phyloP scores from a whole-genome alignment of 352 stramenopile species.

The Discostella stelligera region DNA sequence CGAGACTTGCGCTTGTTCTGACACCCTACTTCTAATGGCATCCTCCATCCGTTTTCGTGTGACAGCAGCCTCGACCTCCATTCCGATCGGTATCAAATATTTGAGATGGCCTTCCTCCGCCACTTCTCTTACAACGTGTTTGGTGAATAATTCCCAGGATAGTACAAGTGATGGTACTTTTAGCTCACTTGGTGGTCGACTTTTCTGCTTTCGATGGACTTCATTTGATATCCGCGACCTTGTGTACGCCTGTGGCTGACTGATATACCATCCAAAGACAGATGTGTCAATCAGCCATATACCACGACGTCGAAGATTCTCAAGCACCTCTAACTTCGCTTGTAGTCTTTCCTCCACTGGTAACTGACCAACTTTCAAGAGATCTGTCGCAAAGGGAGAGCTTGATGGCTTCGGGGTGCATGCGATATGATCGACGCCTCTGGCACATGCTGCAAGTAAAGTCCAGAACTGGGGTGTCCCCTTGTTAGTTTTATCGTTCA shows the following conservation, averaged over 20 bases:
- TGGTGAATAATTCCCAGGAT: slow-evolving; percentile 57
- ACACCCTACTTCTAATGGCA: slow-evolving; percentile 14
- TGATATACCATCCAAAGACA: slow-evolving; percentile 62
- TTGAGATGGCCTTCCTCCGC: slow-evolving; percentile 43
- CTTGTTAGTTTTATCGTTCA: slow-evolving; percentile 45
- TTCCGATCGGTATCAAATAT: slow-evolving; percentile 48
- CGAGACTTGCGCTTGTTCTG: slow-evolving; percentile 12
- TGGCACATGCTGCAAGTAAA: slow-evolving; percentile 45
- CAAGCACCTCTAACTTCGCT: slow-evolving; percentile 48
- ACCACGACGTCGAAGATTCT: slow-evolving; percentile 40
- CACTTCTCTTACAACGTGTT: slow-evolving; percentile 49
- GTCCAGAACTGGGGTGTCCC: slow-evolving; percentile 62
- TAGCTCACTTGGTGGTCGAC: slow-evolving; percentile 41
- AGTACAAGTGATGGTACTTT: slow-evolving; percentile 48
- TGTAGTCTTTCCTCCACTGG: slow-evolving; percentile 39
- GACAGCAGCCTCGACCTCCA: slow-evolving; percentile 47
- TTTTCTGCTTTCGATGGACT: slow-evolving; percentile 42
- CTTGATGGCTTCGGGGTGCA: slow-evolving; percentile 10
- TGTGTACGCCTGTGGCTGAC: slow-evolving; percentile 30
- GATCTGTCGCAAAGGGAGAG: slow-evolving; percentile 49
- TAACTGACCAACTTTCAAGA: slow-evolving; percentile 50
- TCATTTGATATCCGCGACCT: slow-evolving; percentile 41
- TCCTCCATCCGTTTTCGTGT: slow-evolving; percentile 35
- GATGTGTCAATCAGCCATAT: slow-evolving; percentile 62
- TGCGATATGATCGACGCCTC: slow-evolving; percentile 44